Evolutionary conservation across 139 green algal genomes (phyloP), one percentile per base, ranked within the genome.

Genomic region (Spirogloea muscicola): DNA sequence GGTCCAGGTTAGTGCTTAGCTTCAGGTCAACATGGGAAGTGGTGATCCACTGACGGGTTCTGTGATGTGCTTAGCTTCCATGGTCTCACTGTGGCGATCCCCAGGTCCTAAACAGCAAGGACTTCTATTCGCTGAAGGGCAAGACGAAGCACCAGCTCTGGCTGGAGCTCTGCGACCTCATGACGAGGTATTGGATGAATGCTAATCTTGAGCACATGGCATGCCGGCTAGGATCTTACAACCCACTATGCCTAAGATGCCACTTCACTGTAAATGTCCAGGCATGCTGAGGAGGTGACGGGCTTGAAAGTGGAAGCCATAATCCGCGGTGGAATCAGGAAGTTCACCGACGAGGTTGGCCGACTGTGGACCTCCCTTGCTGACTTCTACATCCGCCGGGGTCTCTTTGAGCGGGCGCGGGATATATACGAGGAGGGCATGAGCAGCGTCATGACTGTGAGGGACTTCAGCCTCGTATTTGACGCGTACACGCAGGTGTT

Each of bases 361-460:
- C 89, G 91, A 41, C 85, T 99, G 72, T 99, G 94, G 93, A 92
- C 90, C 2, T 87, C 89, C 0, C 82, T 98, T 16, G 94, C 95
- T 21, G 95, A 99, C 84, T 99, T 93, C 85, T 96, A 96, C 89
- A 98, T 97, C 82, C 85, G 95, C 18, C 83, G 85, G 49, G 90
- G 86, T 51, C 84, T 95, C 67, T 98, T 97, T 84, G 94, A 98
- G 84, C 88, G 88, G 36, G 95, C 94, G n/a, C 81, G 95, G 2
- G 94, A 98, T 70, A 85, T 98, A 49, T 98, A 97, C 70, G 93
- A 98, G 82, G 94, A 98, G 84, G 95, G 88, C 7, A 72, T 99
- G 31, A 86, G 71, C 38, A 87, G 76, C 13, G 92, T 96, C 2
- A 69, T 85, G 33, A 96, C 92, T 10, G 91, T 82, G 49, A 86